These are phyloP conservation scores for Blastocrithidia nonstop DNA, from an alignment of 208 protist genomes.

Conservation along the genomic window DNA sequence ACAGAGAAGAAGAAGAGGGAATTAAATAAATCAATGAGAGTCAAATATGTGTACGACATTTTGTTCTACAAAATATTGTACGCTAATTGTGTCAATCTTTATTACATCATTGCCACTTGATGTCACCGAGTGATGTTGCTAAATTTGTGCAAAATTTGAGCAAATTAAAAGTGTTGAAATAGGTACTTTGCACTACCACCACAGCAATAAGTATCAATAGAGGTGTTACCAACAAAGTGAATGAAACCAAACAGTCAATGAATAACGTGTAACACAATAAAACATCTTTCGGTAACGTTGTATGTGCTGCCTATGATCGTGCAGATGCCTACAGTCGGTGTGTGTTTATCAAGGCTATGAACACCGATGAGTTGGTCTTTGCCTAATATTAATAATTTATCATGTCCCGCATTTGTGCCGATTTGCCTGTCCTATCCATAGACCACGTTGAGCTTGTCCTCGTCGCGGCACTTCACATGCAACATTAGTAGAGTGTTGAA, in stretches of 20 bases:
- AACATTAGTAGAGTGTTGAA: constrained; percentile 21
- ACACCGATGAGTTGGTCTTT: constrained; percentile 19
- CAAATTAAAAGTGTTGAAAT: no score
- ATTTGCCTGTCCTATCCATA: constrained; percentile 33
- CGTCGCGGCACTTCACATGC: constrained; percentile 22
- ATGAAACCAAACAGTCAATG: neutral
- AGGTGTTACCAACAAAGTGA: neutral
- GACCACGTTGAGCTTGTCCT: constrained; percentile 74
- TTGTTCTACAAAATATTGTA: no score
- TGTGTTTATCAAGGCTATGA: constrained; percentile 52
- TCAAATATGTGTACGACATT: no score
- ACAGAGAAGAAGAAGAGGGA: no score
- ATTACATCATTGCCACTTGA: no score
- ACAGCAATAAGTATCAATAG: no score
- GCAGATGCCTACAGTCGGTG: constrained; percentile 74
- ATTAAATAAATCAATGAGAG: no score
- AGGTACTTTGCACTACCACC: no score
- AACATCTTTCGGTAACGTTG: constrained; percentile 2
- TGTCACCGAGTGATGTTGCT: no score
- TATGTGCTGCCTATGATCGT: constrained; percentile 11
- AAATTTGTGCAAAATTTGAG: no score
- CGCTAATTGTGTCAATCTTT: no score
- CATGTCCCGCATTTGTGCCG: constrained; percentile 18
- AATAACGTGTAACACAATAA: neutral
- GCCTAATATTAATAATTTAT: constrained; percentile 24